Percentiles rank a stretch among this genome's conserved stretches.
Evolutionary conservation across 352 stramenopile genomes (phyloP).

Genomic region (Pythium grandisporangium): DNA sequence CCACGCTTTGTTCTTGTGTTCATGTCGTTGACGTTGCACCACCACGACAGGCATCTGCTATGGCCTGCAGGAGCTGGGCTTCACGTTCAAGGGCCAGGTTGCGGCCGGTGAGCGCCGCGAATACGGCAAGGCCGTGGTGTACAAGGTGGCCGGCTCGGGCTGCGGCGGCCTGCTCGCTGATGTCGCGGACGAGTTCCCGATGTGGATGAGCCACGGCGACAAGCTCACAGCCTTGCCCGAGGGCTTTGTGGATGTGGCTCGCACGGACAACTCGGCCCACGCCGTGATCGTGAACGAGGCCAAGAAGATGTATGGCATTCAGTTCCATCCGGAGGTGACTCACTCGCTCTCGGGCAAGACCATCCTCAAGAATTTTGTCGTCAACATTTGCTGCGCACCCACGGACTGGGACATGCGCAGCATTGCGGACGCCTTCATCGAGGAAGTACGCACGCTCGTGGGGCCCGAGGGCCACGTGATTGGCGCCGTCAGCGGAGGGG

Average conservation of each 20-base stretch:
- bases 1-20: too few relatives aligned
- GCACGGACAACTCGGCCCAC: slow-evolving; percentile 89
- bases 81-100: slow-evolving; percentile 94
- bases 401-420: slow-evolving; percentile 98
- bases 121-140: slow-evolving; percentile 96
- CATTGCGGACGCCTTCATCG: slow-evolving; percentile 88
- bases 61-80: slow-evolving; percentile 92
- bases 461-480: slow-evolving; percentile 96
- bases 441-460: slow-evolving; percentile 88
- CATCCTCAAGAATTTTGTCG: slow-evolving; percentile 97
- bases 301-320: slow-evolving; percentile 95
- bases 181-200: slow-evolving; percentile 91
- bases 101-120: slow-evolving; percentile 91
- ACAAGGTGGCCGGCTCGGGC: slow-evolving; percentile 37
- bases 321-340: slow-evolving; percentile 97
- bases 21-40: too few relatives aligned
- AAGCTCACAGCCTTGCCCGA: slow-evolving; percentile 93
- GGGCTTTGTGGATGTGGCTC: slow-evolving; percentile 87
- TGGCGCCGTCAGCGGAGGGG: slow-evolving; percentile 95
- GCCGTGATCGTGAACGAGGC: slow-evolving; percentile 92
- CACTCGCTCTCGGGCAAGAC: slow-evolving; percentile 94
- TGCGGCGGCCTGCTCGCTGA: slow-evolving; percentile 84
- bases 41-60: slow-evolving; percentile 97
- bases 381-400: slow-evolving; percentile 91
- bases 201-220: slow-evolving; percentile 99